Conservation (phyloP, 2,329 filamentous ascomycete species). For the Fusarium gaditjirri region DNA sequence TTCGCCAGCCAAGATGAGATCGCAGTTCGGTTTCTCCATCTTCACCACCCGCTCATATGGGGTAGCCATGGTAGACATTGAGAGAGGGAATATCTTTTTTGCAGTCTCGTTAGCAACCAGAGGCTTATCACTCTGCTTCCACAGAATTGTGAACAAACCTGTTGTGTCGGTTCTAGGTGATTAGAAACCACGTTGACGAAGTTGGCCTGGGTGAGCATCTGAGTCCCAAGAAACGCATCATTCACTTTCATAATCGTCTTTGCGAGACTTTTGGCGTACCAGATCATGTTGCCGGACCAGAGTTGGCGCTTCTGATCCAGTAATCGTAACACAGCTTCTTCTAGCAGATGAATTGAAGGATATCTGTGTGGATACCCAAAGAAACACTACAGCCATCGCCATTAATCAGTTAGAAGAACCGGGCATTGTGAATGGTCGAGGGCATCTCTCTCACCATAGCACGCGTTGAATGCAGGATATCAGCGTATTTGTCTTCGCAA, state of each 20-base stretch:
- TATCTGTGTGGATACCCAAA: neutral
- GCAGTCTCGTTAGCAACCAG: neutral
- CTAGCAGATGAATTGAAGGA: neutral
- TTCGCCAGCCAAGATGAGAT: accelerated
- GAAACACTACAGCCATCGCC: neutral
- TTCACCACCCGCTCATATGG: neutral
- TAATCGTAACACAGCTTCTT: neutral
- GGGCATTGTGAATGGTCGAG: too few species aligned
- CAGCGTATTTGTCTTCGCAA: neutral
- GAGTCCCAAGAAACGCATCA: constrained; percentile 11
- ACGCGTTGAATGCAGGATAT: neutral
- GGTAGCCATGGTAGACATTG: neutral
- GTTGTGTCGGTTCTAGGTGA: neutral
- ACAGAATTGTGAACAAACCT: neutral
- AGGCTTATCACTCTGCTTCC: too few species aligned
- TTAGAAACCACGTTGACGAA: constrained; percentile 4
- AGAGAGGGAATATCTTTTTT: neutral
- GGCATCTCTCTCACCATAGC: neutral
- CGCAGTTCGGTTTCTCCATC: neutral
- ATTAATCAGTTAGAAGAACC: too few species aligned
- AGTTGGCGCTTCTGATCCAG: accelerated
- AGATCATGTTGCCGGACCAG: neutral
- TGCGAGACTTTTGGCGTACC: neutral
- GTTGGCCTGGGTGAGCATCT: constrained; percentile 7
- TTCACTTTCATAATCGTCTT: neutral